These are phyloP conservation scores for Apiotrichum montevideense DNA, from an alignment of 1,284 basidiomycete genomes.

Conservation along the genomic window DNA sequence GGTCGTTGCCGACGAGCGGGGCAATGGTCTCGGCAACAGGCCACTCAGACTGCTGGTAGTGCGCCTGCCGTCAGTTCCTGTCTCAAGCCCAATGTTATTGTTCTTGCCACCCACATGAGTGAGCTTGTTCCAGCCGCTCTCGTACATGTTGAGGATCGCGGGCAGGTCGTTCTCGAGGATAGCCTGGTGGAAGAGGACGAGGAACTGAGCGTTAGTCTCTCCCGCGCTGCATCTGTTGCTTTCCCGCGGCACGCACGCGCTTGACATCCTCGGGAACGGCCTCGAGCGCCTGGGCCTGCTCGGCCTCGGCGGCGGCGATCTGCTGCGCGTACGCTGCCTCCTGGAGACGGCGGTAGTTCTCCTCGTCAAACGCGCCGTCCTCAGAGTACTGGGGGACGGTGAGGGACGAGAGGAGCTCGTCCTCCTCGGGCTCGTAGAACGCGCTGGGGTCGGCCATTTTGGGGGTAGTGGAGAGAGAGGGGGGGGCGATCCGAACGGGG, in stretches of 20 bases:
- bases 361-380: constrained; percentile 29
- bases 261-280: constrained; percentile 46
- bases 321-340: constrained; percentile 40
- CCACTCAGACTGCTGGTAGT: constrained; percentile 91
- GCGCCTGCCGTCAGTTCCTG: constrained; percentile 60
- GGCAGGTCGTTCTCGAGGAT: constrained; percentile 75
- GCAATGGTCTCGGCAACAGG: constrained; percentile 94
- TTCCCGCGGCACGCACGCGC: constrained; percentile 30
- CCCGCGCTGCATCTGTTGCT: not conserved
- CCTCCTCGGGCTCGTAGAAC: constrained; percentile 46
- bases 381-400: constrained; percentile 31
- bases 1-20: constrained; percentile 87
- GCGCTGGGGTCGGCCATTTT: constrained; percentile 45
- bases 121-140: constrained; percentile 92
- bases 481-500: not conserved
- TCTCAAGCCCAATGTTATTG: not conserved
- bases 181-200: constrained; percentile 78
- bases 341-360: constrained; percentile 37
- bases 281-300: constrained; percentile 36
- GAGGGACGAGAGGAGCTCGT: constrained; percentile 43
- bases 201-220: constrained; percentile 57
- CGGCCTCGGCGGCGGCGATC: constrained; percentile 29
- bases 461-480: not conserved
- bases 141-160: constrained; percentile 86
- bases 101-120: constrained; percentile 50